Base-by-base conservation (phyloP, 2,329 filamentous ascomycete genomes). In the Xylariaceae sp. region DNA sequence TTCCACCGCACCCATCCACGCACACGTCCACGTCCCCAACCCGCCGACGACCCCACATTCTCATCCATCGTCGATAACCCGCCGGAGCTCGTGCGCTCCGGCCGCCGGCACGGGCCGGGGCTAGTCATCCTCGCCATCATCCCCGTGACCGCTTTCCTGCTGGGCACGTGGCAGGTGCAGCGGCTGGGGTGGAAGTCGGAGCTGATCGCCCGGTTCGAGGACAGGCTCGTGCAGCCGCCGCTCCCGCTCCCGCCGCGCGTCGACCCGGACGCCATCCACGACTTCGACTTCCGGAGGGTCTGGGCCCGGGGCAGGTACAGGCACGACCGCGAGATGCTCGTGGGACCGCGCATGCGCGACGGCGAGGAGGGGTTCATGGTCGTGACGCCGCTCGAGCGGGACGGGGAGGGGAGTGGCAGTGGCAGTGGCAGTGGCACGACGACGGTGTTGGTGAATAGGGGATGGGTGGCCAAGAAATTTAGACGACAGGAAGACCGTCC, bases 151-250 rank as follows among this genome's bases (percentile, higher is more conserved):
- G 88, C 92, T 9, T 95, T 98, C 63, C 70, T 73, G 38, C 80
- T 98, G 12, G 92, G 92, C 19, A 87, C 87, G 48, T 98, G 92
- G 92, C 92, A 98, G 62, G 85, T 98, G 38, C 80, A 94, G 61
- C 84, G 92, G 9, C 76, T 98, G 2, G 79, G 82, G 42, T 95
- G 90, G 89, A 98, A 98, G 63, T 88, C 88, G 3, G 85, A 94
- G 31, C 73, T 98, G 9, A 81, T 98, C 45, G 88, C 90, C 43
- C 87, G 83, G 52, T 88, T 86, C 63, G 92, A 97, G 66, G 89
- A 98, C 69, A 85, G 90, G 4, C 75, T 98, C 24, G 76, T 95
- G 28, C 85, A 85, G 40, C 76, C 83, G 13, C 92, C 92, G 0
- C 70, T 98, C 0, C 90, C 90, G 0, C 70, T 98, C 0, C 92